Conservation (phyloP, 1,284 basidiomycete species). For the Ganoderma boninense region DNA sequence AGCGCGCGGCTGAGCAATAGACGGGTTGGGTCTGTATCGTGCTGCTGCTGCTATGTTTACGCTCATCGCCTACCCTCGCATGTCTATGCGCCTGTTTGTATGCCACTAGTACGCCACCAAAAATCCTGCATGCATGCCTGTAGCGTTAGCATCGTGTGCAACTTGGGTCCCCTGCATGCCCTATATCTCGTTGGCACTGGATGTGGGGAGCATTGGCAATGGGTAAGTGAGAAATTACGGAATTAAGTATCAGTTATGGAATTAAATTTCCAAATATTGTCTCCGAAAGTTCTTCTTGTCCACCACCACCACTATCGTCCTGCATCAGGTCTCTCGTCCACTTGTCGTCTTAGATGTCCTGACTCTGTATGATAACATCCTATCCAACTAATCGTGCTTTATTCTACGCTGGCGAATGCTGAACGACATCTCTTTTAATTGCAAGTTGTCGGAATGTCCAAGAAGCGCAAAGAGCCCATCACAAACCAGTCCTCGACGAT, state of each 20-base stretch:
- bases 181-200: neutral
- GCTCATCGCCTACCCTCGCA: conserved; percentile 35
- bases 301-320: neutral
- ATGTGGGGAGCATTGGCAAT: too few relatives aligned
- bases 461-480: conserved; percentile 48
- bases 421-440: neutral
- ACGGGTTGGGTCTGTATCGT: conserved; percentile 38
- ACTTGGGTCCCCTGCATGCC: neutral
- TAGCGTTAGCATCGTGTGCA: conserved; percentile 9
- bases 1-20: conserved; percentile 63
- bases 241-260: neutral
- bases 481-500: conserved; percentile 51
- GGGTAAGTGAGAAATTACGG: too few relatives aligned
- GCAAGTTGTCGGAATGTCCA: conserved; percentile 29
- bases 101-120: conserved; percentile 46
- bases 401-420: conserved; percentile 2
- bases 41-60: conserved; percentile 43
- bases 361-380: conserved; percentile 2
- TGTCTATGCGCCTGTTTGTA: conserved; percentile 59
- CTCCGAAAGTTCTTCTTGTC: neutral
- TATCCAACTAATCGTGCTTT: neutral
- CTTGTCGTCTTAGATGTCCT: neutral
- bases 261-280: neutral
- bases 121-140: conserved; percentile 39
- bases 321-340: neutral